These are phyloP conservation scores for Lathyrus sativus DNA, from an alignment of 306 rosid species.

Conservation along the genomic window DNA sequence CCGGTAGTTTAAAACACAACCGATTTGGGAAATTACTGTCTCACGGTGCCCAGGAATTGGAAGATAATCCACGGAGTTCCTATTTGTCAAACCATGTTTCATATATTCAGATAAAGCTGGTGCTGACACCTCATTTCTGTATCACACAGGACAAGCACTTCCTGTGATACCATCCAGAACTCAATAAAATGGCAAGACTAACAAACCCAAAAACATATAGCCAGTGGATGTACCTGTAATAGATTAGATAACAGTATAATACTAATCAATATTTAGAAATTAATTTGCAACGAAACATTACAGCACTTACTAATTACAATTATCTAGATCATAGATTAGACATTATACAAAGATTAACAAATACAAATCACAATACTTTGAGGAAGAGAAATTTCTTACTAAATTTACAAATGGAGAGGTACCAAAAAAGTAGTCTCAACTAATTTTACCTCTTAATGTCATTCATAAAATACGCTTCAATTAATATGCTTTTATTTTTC, in stretches of 20 bases:
- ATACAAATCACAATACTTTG: slow-evolving; percentile 1
- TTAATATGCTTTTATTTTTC: background rate
- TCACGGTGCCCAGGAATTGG: slow-evolving; percentile 29
- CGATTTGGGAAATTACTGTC: slow-evolving; percentile 33
- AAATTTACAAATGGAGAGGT: background rate
- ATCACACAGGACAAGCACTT: slow-evolving; percentile 31
- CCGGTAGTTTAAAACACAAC: slow-evolving; percentile 28
- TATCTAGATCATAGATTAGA: background rate
- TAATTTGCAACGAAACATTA: slow-evolving; percentile 13
- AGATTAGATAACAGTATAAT: slow-evolving; percentile 21
- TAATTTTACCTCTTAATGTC: background rate
- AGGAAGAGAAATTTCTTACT: slow-evolving; percentile 7
- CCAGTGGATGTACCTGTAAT: slow-evolving; percentile 36
- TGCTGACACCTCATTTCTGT: slow-evolving; percentile 1
- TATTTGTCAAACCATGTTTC: slow-evolving; percentile 41
- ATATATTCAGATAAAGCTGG: slow-evolving; percentile 37
- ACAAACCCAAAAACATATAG: slow-evolving; percentile 26
- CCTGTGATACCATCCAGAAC: slow-evolving; percentile 32
- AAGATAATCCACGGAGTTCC: slow-evolving; percentile 30
- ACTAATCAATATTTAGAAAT: slow-evolving; percentile 23
- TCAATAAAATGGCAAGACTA: slow-evolving; percentile 21
- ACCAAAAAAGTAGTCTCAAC: background rate
- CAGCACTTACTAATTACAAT: background rate
- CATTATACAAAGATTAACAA: slow-evolving; percentile 2
- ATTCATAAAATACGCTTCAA: background rate